Conservation (phyloP, 2,329 filamentous ascomycete species). For the Cephalotrichum gorgonifer region DNA sequence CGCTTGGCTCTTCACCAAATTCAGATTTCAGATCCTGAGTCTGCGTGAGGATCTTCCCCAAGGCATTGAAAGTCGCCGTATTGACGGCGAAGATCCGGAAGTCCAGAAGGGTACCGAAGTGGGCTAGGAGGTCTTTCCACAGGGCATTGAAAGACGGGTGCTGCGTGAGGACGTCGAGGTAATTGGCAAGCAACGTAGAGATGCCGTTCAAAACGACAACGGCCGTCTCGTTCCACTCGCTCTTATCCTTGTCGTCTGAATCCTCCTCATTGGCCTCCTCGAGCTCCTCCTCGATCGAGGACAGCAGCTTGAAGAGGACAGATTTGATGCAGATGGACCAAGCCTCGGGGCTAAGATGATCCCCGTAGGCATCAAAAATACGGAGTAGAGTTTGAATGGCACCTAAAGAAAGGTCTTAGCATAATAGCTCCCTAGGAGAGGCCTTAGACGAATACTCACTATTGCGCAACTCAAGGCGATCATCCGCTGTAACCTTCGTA, state of each 20-base stretch:
- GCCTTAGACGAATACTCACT: constrained; percentile 31
- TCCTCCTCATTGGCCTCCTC: constrained; percentile 23
- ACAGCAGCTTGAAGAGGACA: constrained; percentile 69
- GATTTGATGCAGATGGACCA: constrained; percentile 78
- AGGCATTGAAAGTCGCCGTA: constrained; percentile 58
- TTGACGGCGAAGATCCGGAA: constrained; percentile 59
- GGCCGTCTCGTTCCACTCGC: constrained; percentile 64
- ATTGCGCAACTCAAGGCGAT: constrained; percentile 66
- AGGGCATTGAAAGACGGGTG: constrained; percentile 58
- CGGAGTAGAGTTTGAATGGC: constrained; percentile 84
- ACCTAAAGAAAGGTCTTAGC: constrained; percentile 23
- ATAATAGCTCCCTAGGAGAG: neutral
- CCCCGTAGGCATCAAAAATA: constrained; percentile 86
- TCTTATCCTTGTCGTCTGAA: constrained; percentile 29
- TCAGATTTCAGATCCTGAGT: constrained; percentile 29
- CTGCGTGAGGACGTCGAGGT: constrained; percentile 60
- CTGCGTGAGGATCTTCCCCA: constrained; percentile 51
- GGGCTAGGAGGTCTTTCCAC: constrained; percentile 64
- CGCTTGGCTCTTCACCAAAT: constrained; percentile 42
- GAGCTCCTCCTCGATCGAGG: constrained; percentile 54
- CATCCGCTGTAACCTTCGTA: constrained; percentile 60
- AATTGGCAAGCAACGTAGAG: constrained; percentile 62
- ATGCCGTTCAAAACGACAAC: constrained; percentile 65
- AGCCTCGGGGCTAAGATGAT: constrained; percentile 63
- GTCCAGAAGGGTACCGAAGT: constrained; percentile 55